These are phyloP conservation scores for Fusarium sp. DNA, from an alignment of 2,329 filamentous ascomycete species.

Conservation along the genomic window DNA sequence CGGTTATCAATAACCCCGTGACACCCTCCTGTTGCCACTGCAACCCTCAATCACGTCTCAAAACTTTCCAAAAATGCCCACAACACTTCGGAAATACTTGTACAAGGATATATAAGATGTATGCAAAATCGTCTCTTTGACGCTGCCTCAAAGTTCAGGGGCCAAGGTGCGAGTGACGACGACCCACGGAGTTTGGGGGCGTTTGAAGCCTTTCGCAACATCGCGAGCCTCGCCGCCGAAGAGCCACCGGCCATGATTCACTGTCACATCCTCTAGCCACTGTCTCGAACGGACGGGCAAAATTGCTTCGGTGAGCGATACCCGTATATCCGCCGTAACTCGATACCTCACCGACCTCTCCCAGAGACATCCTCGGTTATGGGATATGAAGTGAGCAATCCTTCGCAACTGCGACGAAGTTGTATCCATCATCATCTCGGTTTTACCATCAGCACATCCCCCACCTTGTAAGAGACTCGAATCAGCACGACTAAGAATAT, in stretches of 20 bases:
- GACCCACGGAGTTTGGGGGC: slow-evolving; percentile 9
- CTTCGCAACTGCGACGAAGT: slow-evolving; percentile 12
- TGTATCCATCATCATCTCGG: not conserved
- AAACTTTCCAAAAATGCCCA: not conserved
- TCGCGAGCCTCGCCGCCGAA: slow-evolving; percentile 1
- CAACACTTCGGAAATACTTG: not conserved
- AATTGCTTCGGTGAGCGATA: not conserved
- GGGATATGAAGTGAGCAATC: not conserved
- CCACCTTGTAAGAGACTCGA: not conserved
- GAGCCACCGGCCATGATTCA: not conserved
- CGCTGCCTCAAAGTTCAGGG: slow-evolving; percentile 24
- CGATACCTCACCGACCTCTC: not conserved
- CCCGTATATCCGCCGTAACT: not conserved
- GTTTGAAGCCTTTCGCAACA: slow-evolving; percentile 21
- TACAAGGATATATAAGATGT: not conserved
- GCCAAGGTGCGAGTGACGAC: slow-evolving; percentile 9
- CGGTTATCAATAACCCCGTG: slow-evolving; percentile 6
- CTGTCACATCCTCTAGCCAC: not conserved
- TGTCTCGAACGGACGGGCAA: not conserved
- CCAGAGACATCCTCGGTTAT: not conserved
- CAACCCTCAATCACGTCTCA: not conserved
- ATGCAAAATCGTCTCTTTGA: not conserved
- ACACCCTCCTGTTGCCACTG: slow-evolving; percentile 6
- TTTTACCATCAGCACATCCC: not conserved
- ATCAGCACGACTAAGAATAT: not conserved